Evolutionary conservation across 306 rosid genomes (phyloP), one percentile per base, ranked within the genome.

Genomic region (Pueraria montana): DNA sequence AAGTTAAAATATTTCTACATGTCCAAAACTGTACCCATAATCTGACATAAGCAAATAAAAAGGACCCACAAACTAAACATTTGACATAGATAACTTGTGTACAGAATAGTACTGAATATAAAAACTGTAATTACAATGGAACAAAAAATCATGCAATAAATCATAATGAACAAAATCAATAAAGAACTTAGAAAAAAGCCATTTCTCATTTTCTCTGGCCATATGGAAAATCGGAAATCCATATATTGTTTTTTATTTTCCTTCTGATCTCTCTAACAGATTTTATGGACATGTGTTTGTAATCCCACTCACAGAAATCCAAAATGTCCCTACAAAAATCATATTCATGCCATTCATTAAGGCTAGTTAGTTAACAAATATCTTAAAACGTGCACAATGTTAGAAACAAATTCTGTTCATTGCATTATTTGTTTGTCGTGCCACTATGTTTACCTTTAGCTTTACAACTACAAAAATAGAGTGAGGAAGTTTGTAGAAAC

Each of bases 1-100:
- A 75, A 74, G 83, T 80, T 50, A 77, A 69, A 61, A 71, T 26
- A 77, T 30, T 67, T 58, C 76, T 42, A 69, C 55, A 48, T 7
- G 11, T 30, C 58, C 42, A 30, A 70, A 76, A 63, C 38, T 46
- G 67, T 8, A 55, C 46, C 24, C 56, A 55, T 26, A 8, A 87
- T 61, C 50, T 72, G n/a, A 65, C 24, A 80, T 59, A 18, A 6
- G 59, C 40, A 77, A 42, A 52, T 23, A 71, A 27, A 59, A 62
- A 17, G 71, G 21, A 43, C 61, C n/a, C 40, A 65, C 52, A 62
- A 40, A 43, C 74, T n/a, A 65, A 76, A 40, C 48, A 53, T 18
- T 20, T 67, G 48, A 23, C 75, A 48, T 8, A 24, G 8, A 38
- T 46, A 64, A 66, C 14, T 16, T 56, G 46, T 59, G 49, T 34